Percentiles rank a stretch among this genome's conserved stretches.
These are phyloP conservation scores for Cryomyces minteri DNA, from an alignment of 495 filamentous ascomycete genomes.

Conservation along the genomic window DNA sequence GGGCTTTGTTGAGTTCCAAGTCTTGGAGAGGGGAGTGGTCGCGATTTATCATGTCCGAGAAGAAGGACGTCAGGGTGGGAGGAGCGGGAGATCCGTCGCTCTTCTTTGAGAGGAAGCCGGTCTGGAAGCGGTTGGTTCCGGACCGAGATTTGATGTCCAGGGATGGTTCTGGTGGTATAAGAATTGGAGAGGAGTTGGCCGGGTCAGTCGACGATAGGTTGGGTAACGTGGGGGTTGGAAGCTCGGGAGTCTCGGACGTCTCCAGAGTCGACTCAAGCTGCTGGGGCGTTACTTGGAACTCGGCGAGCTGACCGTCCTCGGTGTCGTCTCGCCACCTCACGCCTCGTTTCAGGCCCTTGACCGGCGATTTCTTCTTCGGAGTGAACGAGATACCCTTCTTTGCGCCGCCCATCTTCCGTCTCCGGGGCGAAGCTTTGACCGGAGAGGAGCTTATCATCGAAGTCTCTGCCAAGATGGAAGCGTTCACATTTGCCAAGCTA, in stretches of 20 bases:
- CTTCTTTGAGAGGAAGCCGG: constrained; percentile 76
- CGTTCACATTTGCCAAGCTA: constrained; percentile 4
- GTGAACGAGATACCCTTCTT: constrained; percentile 73
- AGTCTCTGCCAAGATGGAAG: constrained; percentile 22
- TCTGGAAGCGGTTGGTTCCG: constrained; percentile 54
- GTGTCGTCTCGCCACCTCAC: constrained; percentile 92
- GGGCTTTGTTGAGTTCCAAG: constrained; percentile 38
- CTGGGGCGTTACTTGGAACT: constrained; percentile 76
- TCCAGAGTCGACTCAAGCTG: constrained; percentile 35
- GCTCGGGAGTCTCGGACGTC: constrained; percentile 26
- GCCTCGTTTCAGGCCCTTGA: constrained; percentile 42
- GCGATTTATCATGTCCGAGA: constrained; percentile 28
- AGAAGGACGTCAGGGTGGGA: constrained; percentile 18
- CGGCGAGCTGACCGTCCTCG: constrained; percentile 59
- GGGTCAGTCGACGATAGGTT: constrained; percentile 7
- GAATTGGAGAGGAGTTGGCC: constrained; percentile 38
- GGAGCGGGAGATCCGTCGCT: constrained; percentile 37
- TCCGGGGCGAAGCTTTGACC: constrained; percentile 58
- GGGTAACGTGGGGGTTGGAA: constrained; percentile 11
- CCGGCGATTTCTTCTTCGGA: constrained; percentile 56
- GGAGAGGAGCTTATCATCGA: constrained; percentile 30
- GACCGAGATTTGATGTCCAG: constrained; percentile 28
- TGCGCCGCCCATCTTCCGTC: constrained; percentile 45
- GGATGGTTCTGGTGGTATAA: constrained; percentile 26
- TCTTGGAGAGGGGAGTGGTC: constrained; percentile 49